These are phyloP conservation scores for Huiozyma naganishii DNA, from an alignment of 805 yeast species.

Conservation along the genomic window DNA sequence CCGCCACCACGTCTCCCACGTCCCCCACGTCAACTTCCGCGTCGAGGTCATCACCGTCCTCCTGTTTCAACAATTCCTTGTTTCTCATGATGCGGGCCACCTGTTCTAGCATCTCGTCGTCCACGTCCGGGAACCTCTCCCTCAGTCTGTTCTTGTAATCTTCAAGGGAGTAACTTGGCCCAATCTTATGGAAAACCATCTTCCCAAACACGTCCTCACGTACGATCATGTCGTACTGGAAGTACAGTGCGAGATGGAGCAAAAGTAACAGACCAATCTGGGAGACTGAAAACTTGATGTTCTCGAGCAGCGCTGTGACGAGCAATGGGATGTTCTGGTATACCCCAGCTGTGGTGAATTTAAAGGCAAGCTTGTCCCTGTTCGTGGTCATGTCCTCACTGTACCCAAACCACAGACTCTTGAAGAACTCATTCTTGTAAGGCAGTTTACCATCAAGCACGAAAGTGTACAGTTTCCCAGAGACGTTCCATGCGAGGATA, in stretches of 20 bases:
- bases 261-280: constrained; percentile 33
- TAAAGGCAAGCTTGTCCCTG: not conserved
- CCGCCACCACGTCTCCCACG: constrained; percentile 2
- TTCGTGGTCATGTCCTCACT: constrained; percentile 1
- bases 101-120: constrained; percentile 23
- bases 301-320: constrained; percentile 7
- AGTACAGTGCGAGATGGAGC: constrained; percentile 37
- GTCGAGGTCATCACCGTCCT: constrained; percentile 2
- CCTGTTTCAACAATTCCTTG: constrained; percentile 17
- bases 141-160: constrained; percentile 22
- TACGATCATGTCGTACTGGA: constrained; percentile 61
- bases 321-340: not conserved
- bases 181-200: constrained; percentile 48
- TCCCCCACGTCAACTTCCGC: not conserved
- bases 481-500: constrained; percentile 48
- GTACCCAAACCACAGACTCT: constrained; percentile 22
- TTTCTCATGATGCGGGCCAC: constrained; percentile 21
- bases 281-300: constrained; percentile 19
- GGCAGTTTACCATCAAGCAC: constrained; percentile 45
- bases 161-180: constrained; percentile 30
- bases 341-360: not conserved
- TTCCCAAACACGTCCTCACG: constrained; percentile 59
- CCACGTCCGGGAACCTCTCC: constrained; percentile 26
- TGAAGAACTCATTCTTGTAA: constrained; percentile 19
- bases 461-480: constrained; percentile 45